These are phyloP conservation scores for Globisporangium perplexum DNA, from an alignment of 352 stramenopile species.

Conservation along the genomic window DNA sequence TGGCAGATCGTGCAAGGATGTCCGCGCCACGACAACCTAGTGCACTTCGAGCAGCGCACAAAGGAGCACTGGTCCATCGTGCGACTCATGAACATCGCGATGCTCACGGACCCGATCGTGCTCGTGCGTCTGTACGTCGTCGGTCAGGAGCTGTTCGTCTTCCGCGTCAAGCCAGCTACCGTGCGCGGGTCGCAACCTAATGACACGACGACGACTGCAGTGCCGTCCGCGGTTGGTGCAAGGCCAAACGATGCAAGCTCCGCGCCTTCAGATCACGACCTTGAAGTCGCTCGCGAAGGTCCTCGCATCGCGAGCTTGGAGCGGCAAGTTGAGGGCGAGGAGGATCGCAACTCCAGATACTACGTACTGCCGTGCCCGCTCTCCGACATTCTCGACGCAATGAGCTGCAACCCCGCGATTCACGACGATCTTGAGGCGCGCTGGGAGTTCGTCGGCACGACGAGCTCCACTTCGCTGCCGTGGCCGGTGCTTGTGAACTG, in stretches of 20 bases:
- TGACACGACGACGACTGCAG: no score
- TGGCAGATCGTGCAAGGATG: conserved; percentile 11
- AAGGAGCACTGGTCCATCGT: conserved; percentile 21
- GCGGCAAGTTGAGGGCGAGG: background rate
- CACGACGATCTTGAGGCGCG: conserved; percentile 3
- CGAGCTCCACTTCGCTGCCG: conserved; percentile 6
- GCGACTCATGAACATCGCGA: conserved; percentile 25
- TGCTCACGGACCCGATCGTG: conserved; percentile 23
- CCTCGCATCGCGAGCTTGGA: background rate
- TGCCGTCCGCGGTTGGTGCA: no score
- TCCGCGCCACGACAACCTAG: conserved; percentile 9
- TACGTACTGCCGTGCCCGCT: conserved; percentile 11
- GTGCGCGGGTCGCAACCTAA: background rate
- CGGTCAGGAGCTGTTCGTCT: conserved; percentile 16
- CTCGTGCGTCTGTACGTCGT: conserved; percentile 16
- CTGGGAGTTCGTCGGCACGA: conserved; percentile 8
- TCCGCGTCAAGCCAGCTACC: conserved; percentile 10
- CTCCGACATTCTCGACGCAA: conserved; percentile 2
- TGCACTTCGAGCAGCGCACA: conserved; percentile 17
- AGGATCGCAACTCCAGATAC: background rate
- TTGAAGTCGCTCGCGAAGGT: background rate
- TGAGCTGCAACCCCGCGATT: background rate
- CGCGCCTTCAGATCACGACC: no score
- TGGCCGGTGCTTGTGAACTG: conserved; percentile 11
- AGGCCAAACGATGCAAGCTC: no score